phyloP scores from a whole-genome alignment of 2,329 filamentous ascomycete species.

The Ascosphaera acerosa region DNA sequence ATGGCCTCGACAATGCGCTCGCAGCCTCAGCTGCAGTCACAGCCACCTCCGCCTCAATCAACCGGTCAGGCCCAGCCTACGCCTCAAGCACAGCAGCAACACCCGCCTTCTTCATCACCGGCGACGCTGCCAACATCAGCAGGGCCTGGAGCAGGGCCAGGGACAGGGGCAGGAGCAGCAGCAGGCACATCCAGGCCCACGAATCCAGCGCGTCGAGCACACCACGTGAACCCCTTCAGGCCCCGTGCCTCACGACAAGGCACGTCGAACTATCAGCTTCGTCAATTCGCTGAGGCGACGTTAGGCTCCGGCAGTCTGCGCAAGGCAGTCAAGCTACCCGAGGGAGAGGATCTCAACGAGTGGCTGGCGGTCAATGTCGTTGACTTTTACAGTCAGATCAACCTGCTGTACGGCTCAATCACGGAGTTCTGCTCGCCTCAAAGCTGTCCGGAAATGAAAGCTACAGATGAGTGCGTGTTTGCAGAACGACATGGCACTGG shows the following conservation, averaged over 20 bases:
- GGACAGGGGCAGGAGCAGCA: too few species aligned
- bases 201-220: too few species aligned
- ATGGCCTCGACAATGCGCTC: too few species aligned
- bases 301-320: constrained; percentile 80
- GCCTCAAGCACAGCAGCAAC: too few species aligned
- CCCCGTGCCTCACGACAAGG: constrained; percentile 65
- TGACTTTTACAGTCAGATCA: constrained; percentile 99
- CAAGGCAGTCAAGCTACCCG: constrained; percentile 89
- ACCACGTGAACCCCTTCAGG: too few species aligned
- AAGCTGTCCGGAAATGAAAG: constrained; percentile 97
- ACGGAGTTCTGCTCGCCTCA: constrained; percentile 97
- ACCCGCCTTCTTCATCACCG: too few species aligned
- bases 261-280: constrained; percentile 73
- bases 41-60: too few species aligned
- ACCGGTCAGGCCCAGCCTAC: too few species aligned
- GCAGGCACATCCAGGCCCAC: too few species aligned
- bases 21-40: too few species aligned
- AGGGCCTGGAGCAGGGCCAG: too few species aligned
- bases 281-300: constrained; percentile 95
- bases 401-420: constrained; percentile 92
- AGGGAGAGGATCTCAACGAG: constrained; percentile 92
- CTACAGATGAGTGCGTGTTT: constrained; percentile 67
- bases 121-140: too few species aligned
- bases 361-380: constrained; percentile 98
- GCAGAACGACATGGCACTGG: neutral